Evolutionary conservation across 768 basidiomycete genomes (phyloP).

Genomic region (Terana coerulea): DNA sequence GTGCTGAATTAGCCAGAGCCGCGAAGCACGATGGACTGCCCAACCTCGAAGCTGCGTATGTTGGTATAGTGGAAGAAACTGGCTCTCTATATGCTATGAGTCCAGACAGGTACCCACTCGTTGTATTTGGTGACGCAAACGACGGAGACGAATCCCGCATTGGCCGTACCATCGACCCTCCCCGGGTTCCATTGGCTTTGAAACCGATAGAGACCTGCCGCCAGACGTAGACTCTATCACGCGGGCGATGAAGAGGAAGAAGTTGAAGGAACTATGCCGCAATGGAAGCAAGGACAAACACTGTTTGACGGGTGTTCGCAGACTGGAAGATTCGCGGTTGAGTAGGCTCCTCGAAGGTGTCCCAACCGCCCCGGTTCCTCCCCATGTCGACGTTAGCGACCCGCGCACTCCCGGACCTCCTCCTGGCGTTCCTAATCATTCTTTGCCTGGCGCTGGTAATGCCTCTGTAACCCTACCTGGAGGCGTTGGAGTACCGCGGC

Average conservation of each 20-base stretch:
- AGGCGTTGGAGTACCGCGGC: neutral
- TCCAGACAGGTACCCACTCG: constrained; percentile 74
- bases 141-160: constrained; percentile 11
- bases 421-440: neutral
- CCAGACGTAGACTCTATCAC: constrained; percentile 43
- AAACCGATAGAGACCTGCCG: constrained; percentile 30
- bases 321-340: constrained; percentile 42
- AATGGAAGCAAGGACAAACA: constrained; percentile 40
- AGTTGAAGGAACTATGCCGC: constrained; percentile 37
- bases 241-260: constrained; percentile 32
- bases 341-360: constrained; percentile 62
- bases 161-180: constrained; percentile 30
- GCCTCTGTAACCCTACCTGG: constrained; percentile 8
- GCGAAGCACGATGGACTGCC: constrained; percentile 39
- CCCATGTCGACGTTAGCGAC: constrained; percentile 23
- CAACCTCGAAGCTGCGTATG: constrained; percentile 66
- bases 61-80: constrained; percentile 71
- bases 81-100: constrained; percentile 85
- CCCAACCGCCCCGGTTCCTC: constrained; percentile 34
- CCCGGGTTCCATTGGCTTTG: constrained; percentile 27
- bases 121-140: constrained; percentile 59
- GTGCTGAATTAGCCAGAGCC: constrained; percentile 29
- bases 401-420: neutral
- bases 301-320: constrained; percentile 62
- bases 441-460: constrained; percentile 8